These are phyloP conservation scores for Gossypium lobatum DNA, from an alignment of 441 rosid genomes.

Conservation along the genomic window DNA sequence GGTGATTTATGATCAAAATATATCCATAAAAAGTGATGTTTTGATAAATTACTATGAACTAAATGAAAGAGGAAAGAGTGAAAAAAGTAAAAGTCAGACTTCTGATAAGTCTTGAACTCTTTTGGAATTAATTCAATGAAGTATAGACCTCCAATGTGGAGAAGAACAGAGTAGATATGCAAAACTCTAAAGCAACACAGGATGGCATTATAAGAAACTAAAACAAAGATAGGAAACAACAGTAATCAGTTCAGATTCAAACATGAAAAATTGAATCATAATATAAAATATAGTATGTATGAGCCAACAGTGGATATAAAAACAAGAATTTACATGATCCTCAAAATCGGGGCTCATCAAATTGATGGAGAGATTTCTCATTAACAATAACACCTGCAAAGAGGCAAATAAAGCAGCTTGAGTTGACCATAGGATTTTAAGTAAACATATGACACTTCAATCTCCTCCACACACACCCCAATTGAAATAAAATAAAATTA, in stretches of 20 bases:
- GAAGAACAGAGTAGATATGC: background rate
- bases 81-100: background rate
- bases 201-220: background rate
- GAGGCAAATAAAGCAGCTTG: slow-evolving; percentile 9
- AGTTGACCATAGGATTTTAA: background rate
- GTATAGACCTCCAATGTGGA: background rate
- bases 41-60: background rate
- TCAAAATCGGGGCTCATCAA: slow-evolving; percentile 76
- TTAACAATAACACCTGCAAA: slow-evolving; percentile 67
- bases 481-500: background rate
- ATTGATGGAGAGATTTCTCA: slow-evolving; percentile 86
- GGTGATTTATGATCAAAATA: background rate
- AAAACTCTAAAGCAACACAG: background rate
- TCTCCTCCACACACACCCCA: background rate
- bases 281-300: background rate
- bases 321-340: slow-evolving; percentile 59
- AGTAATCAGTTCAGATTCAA: background rate
- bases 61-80: background rate
- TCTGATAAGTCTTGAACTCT: background rate
- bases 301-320: background rate
- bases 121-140: background rate
- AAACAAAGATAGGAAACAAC: background rate
- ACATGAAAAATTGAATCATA: background rate
- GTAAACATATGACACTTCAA: background rate
- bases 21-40: background rate